Evolutionary conservation across 495 filamentous ascomycete genomes (phyloP).

Genomic region (Aspergillus hancockii): DNA sequence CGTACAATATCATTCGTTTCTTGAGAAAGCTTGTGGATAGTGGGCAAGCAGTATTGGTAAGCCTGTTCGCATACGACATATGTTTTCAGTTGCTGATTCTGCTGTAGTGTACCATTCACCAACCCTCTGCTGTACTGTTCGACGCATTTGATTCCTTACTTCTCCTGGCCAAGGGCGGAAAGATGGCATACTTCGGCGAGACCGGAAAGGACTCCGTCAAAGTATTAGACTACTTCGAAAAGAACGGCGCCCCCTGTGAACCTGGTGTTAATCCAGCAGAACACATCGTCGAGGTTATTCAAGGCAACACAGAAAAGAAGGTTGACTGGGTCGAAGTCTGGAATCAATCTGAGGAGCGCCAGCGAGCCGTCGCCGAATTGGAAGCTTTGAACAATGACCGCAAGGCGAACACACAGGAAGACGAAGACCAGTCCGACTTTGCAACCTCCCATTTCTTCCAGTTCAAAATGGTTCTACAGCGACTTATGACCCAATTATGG

Average conservation of each 20-base stretch:
- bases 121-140: conserved; percentile 73
- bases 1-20: conserved; percentile 70
- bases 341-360: conserved; percentile 56
- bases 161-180: conserved; percentile 53
- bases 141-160: conserved; percentile 52
- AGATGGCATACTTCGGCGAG: conserved; percentile 59
- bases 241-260: conserved; percentile 52
- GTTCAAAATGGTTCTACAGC: conserved; percentile 46
- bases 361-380: conserved; percentile 63
- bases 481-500: conserved; percentile 88
- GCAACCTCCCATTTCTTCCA: conserved; percentile 46
- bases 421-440: conserved; percentile 52
- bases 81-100: neutral
- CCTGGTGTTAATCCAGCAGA: conserved; percentile 59
- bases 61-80: neutral
- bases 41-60: conserved; percentile 77
- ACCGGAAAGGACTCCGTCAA: conserved; percentile 62
- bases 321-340: conserved; percentile 52
- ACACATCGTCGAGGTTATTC: conserved; percentile 54
- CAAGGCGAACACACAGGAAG: conserved; percentile 37
- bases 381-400: conserved; percentile 55
- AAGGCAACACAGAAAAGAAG: conserved; percentile 31
- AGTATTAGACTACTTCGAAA: conserved; percentile 56
- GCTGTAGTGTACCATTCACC: conserved; percentile 78
- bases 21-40: conserved; percentile 78